Conservation (phyloP, 1,139 yeast genomes). For the Debaryomyces subglobosus region DNA sequence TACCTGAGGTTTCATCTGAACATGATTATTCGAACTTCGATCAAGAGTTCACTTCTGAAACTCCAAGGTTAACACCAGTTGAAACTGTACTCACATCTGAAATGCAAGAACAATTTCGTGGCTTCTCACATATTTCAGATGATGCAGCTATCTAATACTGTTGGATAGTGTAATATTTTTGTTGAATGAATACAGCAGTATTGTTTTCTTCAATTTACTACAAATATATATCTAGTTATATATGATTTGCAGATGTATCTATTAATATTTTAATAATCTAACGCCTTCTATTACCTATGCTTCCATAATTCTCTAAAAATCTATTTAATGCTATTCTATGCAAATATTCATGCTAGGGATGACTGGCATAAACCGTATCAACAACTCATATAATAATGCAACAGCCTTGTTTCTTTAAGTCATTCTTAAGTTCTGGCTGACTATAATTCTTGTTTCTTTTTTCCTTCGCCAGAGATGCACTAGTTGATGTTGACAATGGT, state of each 20-base stretch:
- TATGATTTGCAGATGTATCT: not conserved
- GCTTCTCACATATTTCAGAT: slow-evolving; percentile 87
- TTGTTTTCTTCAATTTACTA: not conserved
- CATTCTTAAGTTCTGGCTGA: not conserved
- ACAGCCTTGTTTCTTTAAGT: not conserved
- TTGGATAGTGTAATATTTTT: not conserved
- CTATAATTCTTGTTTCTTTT: not conserved
- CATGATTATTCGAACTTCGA: slow-evolving; percentile 94
- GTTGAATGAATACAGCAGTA: not conserved
- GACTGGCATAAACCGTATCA: not conserved
- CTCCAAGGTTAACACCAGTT: slow-evolving; percentile 94
- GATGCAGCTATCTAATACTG: slow-evolving; percentile 49
- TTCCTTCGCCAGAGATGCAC: not conserved
- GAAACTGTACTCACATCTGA: slow-evolving; percentile 83
- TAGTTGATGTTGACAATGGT: not conserved
- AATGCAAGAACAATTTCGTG: slow-evolving; percentile 96
- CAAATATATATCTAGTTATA: not conserved
- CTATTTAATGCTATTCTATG: not conserved
- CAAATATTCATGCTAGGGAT: not conserved
- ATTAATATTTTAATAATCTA: not conserved
- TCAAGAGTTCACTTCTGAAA: slow-evolving; percentile 91
- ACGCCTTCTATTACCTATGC: not conserved
- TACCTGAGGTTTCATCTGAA: slow-evolving; percentile 80
- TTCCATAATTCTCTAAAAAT: not conserved
- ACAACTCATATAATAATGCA: not conserved